A percentile compares a stretch with the other conserved stretches of the same genome.
Evolutionary conservation across 768 basidiomycete genomes (phyloP).

Genomic region (Fomitopsis pulvina): DNA sequence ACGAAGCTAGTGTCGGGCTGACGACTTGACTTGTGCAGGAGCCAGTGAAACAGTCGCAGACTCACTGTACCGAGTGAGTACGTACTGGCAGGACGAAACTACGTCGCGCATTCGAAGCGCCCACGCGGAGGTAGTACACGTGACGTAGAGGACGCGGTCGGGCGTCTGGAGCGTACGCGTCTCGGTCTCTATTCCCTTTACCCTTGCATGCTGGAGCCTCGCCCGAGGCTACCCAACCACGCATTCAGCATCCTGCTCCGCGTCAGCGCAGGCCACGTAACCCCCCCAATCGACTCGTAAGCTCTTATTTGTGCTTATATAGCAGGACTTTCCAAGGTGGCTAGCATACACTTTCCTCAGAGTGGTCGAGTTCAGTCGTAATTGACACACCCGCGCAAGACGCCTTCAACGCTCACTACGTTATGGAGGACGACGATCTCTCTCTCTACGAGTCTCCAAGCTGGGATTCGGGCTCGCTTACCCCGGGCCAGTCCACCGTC

Average conservation of each 20-base stretch:
- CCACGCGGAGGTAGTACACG: not conserved
- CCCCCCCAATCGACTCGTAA: constrained; percentile 18
- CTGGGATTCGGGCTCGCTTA: constrained; percentile 23
- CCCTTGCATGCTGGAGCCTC: not conserved
- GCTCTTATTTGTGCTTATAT: constrained; percentile 10
- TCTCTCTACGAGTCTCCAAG: constrained; percentile 38
- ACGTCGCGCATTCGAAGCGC: not conserved
- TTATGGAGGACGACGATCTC: constrained; percentile 57
- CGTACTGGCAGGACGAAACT: not conserved
- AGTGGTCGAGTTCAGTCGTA: not conserved
- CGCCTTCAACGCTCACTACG: constrained; percentile 7
- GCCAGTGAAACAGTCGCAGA: no score
- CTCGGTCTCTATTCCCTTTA: not conserved
- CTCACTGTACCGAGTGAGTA: no score
- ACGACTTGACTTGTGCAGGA: no score
- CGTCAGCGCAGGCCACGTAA: constrained; percentile 14
- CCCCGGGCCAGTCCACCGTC: constrained; percentile 26
- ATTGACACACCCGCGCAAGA: not conserved
- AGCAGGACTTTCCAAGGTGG: constrained; percentile 5
- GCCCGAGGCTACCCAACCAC: not conserved
- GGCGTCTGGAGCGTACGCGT: constrained; percentile 4
- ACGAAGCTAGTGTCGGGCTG: no score
- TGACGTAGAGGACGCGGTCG: not conserved
- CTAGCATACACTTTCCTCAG: constrained; percentile 1
- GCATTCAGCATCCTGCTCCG: not conserved